phyloP scores from a whole-genome alignment of 768 basidiomycete species.

The Chlorophyllum brunneum region DNA sequence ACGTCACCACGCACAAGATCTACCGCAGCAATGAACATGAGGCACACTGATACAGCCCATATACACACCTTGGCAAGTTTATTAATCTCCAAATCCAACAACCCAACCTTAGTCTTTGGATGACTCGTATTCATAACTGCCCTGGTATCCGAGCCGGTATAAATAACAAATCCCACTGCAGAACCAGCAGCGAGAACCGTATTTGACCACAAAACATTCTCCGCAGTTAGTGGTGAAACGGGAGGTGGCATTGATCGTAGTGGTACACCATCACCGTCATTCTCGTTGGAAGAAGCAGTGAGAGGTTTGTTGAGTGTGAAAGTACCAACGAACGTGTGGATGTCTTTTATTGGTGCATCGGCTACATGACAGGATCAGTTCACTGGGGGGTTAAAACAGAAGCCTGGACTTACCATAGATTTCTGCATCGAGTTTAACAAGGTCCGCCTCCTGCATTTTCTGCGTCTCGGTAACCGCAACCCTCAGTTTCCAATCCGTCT shows the following conservation, averaged over 20 bases:
- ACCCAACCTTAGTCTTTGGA: constrained; percentile 90
- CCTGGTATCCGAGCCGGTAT: constrained; percentile 92
- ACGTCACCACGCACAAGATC: constrained; percentile 95
- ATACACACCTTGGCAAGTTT: constrained; percentile 87
- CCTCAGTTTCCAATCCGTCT: constrained; percentile 98
- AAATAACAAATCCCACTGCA: constrained; percentile 89
- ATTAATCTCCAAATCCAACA: constrained; percentile 93
- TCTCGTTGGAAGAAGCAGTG: constrained; percentile 20
- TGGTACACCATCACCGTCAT: constrained; percentile 29
- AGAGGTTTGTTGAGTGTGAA: constrained; percentile 67
- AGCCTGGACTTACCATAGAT: constrained; percentile 78
- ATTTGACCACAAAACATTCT: constrained; percentile 96
- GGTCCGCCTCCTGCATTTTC: constrained; percentile 50
- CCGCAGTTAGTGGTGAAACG: constrained; percentile 86
- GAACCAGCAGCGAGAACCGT: constrained; percentile 95
- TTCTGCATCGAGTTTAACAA: constrained; percentile 77
- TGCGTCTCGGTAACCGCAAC: constrained; percentile 86
- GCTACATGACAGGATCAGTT: constrained; percentile 40
- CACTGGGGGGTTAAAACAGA: neutral
- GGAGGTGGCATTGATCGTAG: constrained; percentile 42
- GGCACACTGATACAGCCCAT: neutral
- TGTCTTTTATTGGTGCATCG: constrained; percentile 95
- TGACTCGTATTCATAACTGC: constrained; percentile 99
- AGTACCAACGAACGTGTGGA: constrained; percentile 92
- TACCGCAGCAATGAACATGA: constrained; percentile 25